Evolutionary conservation across 768 basidiomycete species (phyloP).

Genomic region (Kwoniella botswanensis): DNA sequence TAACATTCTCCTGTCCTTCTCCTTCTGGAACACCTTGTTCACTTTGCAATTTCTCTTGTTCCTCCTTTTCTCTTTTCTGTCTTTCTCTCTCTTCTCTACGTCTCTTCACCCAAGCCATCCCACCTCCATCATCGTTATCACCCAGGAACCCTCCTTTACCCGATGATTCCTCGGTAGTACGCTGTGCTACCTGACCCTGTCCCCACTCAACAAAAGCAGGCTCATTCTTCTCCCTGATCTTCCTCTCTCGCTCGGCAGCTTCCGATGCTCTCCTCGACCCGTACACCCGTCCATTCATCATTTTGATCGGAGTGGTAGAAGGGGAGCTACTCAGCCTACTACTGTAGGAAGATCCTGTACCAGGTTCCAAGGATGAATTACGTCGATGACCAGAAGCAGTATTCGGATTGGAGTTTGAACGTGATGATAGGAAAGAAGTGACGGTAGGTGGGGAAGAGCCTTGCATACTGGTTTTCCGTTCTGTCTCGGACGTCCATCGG

Average conservation of each 20-base stretch:
- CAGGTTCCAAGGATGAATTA: conserved; percentile 51
- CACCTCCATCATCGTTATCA: conserved; percentile 80
- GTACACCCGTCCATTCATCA: conserved; percentile 87
- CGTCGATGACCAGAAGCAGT: conserved; percentile 33
- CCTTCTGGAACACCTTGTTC: conserved; percentile 45
- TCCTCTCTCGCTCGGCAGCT: conserved; percentile 41
- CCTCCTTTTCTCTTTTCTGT: conserved; percentile 60
- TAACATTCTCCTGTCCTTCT: background rate
- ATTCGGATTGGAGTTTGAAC: background rate
- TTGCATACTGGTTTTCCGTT: conserved; percentile 45
- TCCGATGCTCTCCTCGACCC: conserved; percentile 60
- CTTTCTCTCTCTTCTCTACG: conserved; percentile 66
- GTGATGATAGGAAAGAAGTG: conserved; percentile 24
- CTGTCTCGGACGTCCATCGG: conserved; percentile 46
- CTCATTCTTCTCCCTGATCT: conserved; percentile 59
- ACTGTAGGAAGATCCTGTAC: conserved; percentile 6
- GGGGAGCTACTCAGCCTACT: conserved; percentile 29
- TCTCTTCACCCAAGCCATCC: conserved; percentile 79
- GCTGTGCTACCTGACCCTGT: conserved; percentile 57
- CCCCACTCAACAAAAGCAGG: conserved; percentile 94
- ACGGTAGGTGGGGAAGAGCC: conserved; percentile 26
- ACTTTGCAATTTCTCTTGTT: conserved; percentile 62
- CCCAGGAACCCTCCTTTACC: conserved; percentile 60
- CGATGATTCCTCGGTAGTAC: conserved; percentile 60
- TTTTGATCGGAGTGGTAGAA: conserved; percentile 54